Evolutionary conservation across 768 basidiomycete genomes (phyloP).

Genomic region (Cyclocybe aegerita): DNA sequence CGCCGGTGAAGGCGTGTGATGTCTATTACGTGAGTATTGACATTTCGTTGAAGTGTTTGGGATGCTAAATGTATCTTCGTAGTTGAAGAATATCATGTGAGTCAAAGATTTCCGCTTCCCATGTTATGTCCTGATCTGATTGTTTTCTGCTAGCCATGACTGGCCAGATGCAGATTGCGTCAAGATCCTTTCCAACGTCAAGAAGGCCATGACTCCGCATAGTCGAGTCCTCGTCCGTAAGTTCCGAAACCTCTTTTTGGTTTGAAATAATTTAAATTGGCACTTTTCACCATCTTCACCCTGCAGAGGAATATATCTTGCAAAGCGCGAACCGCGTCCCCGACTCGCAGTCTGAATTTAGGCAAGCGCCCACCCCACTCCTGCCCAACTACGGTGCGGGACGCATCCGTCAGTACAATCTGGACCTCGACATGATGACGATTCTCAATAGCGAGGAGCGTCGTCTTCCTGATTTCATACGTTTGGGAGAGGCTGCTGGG

Average conservation of each 20-base stretch:
- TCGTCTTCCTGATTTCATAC: conserved; percentile 35
- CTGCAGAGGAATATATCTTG: conserved; percentile 35
- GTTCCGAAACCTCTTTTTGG: too few relatives aligned
- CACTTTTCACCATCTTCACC: too few relatives aligned
- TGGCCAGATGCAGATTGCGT: conserved; percentile 33
- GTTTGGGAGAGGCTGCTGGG: conserved; percentile 30
- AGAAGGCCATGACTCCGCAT: conserved; percentile 29
- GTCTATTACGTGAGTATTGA: conserved; percentile 5
- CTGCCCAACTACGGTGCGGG: conserved; percentile 49
- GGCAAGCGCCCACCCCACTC: conserved; percentile 40
- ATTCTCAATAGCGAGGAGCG: conserved; percentile 43
- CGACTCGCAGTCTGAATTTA: conserved; percentile 10
- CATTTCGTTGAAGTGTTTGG: too few relatives aligned
- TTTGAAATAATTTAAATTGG: too few relatives aligned
- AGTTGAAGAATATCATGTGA: too few relatives aligned
- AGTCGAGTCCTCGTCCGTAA: conserved; percentile 35
- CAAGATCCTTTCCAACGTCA: conserved; percentile 27
- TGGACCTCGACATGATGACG: conserved; percentile 44
- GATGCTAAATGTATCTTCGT: too few relatives aligned
- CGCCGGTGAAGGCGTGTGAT: conserved; percentile 32
- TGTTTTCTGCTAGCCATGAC: conserved; percentile 25
- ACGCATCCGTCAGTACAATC: conserved; percentile 36
- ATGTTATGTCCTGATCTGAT: too few relatives aligned
- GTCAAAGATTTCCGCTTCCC: too few relatives aligned
- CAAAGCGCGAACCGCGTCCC: conserved; percentile 22